These are phyloP conservation scores for Fusarium poae DNA, from an alignment of 2,329 filamentous ascomycete genomes.

Conservation along the genomic window DNA sequence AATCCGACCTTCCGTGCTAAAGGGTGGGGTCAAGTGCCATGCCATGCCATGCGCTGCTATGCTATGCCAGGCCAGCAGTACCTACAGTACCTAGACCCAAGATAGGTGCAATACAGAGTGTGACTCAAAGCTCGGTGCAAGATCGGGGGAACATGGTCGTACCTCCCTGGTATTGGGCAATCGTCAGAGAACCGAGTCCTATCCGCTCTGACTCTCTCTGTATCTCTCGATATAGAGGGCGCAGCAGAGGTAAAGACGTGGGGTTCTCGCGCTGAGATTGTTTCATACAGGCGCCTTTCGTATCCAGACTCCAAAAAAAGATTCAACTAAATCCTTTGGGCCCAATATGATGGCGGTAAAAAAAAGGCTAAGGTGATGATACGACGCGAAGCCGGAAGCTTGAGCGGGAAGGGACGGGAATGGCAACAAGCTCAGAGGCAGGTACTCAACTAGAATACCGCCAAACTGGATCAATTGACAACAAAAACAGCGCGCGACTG, in stretches of 20 bases:
- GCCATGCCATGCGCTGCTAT: slow-evolving; percentile 19
- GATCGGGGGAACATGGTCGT: slow-evolving; percentile 27
- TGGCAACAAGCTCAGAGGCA: slow-evolving; percentile 40
- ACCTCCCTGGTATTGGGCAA: slow-evolving; percentile 35
- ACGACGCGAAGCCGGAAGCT: slow-evolving; percentile 45
- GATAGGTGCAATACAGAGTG: slow-evolving; percentile 29
- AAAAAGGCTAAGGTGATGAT: slow-evolving; percentile 15
- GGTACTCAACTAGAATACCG: slow-evolving; percentile 34
- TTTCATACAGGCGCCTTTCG: slow-evolving; percentile 24
- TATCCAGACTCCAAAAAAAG: slow-evolving; percentile 22
- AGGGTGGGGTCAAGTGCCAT: slow-evolving; percentile 40
- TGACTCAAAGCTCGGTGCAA: slow-evolving; percentile 37
- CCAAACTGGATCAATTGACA: slow-evolving; percentile 23
- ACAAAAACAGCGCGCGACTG: slow-evolving; percentile 28
- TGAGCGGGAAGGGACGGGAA: slow-evolving; percentile 48
- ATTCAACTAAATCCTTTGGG: slow-evolving; percentile 22
- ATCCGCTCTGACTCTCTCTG: slow-evolving; percentile 2
- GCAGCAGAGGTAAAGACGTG: slow-evolving; percentile 23
- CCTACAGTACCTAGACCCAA: slow-evolving; percentile 5
- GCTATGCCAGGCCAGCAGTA: slow-evolving; percentile 10
- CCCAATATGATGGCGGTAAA: slow-evolving; percentile 24
- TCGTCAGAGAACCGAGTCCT: slow-evolving; percentile 9
- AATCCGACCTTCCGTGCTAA: slow-evolving; percentile 28
- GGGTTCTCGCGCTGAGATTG: slow-evolving; percentile 15
- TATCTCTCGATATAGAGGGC: slow-evolving; percentile 19